phyloP scores from a whole-genome alignment of 1,284 basidiomycete species.

The Ganoderma leucocontextum region DNA sequence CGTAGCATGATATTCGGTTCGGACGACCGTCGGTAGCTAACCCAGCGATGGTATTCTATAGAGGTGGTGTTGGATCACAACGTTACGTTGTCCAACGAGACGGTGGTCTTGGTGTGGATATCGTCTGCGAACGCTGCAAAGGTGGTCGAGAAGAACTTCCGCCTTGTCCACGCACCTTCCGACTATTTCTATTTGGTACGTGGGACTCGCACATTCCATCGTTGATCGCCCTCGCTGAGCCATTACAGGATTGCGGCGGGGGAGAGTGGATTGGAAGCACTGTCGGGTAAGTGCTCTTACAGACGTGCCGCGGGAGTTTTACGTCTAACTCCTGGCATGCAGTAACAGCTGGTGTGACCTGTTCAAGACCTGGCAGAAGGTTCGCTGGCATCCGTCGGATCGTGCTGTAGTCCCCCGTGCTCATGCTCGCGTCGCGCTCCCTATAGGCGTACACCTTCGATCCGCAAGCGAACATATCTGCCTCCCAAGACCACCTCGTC shows the following conservation, averaged over 20 bases:
- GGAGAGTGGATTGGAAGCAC: slow-evolving; percentile 78
- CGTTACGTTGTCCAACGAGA: slow-evolving; percentile 68
- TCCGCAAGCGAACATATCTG: slow-evolving; percentile 64
- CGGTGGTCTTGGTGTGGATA: slow-evolving; percentile 76
- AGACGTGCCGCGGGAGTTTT: no score
- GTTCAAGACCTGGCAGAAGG: slow-evolving; percentile 79
- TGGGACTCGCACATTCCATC: not conserved
- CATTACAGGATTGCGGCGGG: slow-evolving; percentile 75
- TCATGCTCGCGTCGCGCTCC: no score
- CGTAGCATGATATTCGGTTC: not conserved
- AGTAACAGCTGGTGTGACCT: slow-evolving; percentile 73
- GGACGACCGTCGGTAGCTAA: not conserved
- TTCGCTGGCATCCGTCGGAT: not conserved
- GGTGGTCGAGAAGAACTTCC: slow-evolving; percentile 56
- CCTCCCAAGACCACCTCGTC: slow-evolving; percentile 57
- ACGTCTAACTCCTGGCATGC: not conserved
- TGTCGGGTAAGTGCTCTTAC: slow-evolving; percentile 38
- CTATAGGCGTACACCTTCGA: slow-evolving; percentile 71
- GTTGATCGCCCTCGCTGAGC: slow-evolving; percentile 8
- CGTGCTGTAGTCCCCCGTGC: not conserved
- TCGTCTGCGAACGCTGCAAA: slow-evolving; percentile 50
- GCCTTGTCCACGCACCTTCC: slow-evolving; percentile 59
- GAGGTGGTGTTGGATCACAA: slow-evolving; percentile 76
- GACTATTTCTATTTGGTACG: slow-evolving; percentile 65
- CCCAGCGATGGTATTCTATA: slow-evolving; percentile 31